These are phyloP conservation scores for Ophiocordyceps robertsii DNA, from an alignment of 2,329 filamentous ascomycete genomes.

Conservation along the genomic window DNA sequence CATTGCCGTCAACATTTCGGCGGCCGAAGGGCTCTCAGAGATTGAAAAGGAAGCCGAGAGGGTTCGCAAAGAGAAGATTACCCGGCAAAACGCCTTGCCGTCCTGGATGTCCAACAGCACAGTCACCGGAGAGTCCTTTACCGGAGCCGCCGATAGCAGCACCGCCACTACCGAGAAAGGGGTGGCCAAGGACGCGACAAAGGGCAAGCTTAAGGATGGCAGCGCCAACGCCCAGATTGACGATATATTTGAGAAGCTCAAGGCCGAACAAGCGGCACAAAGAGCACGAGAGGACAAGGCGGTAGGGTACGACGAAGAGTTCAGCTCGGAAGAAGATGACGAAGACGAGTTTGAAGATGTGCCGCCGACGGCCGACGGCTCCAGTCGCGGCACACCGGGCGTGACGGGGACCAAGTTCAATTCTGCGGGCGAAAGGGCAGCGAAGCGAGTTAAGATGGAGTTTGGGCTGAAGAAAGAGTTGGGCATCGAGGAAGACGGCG, in stretches of 20 bases:
- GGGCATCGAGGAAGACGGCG: conserved; percentile 12
- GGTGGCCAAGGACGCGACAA: conserved; percentile 31
- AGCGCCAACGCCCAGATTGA: conserved; percentile 47
- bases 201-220: conserved; percentile 25
- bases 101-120: conserved; percentile 61
- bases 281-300: conserved; percentile 13
- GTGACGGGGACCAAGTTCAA: conserved; percentile 15
- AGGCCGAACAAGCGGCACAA: conserved; percentile 42
- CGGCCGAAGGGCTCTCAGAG: conserved; percentile 50
- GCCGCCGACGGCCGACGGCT: conserved; percentile 19
- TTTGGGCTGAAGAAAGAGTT: conserved; percentile 19
- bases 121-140: conserved; percentile 49
- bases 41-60: conserved; percentile 53
- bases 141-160: conserved; percentile 12
- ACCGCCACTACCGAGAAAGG: conserved; percentile 20
- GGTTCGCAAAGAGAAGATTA: conserved; percentile 50
- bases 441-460: conserved; percentile 51
- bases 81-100: conserved; percentile 56
- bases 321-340: conserved; percentile 23
- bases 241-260: conserved; percentile 53
- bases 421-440: conserved; percentile 26
- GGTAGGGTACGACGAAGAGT: conserved; percentile 18
- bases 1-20: conserved; percentile 57
- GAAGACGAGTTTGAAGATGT: conserved; percentile 38
- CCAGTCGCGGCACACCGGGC: conserved; percentile 9